A percentile compares a stretch with the other conserved stretches of the same genome.
Evolutionary conservation across 768 basidiomycete species (phyloP).

Genomic region (Paxillus ammoniavirescens): DNA sequence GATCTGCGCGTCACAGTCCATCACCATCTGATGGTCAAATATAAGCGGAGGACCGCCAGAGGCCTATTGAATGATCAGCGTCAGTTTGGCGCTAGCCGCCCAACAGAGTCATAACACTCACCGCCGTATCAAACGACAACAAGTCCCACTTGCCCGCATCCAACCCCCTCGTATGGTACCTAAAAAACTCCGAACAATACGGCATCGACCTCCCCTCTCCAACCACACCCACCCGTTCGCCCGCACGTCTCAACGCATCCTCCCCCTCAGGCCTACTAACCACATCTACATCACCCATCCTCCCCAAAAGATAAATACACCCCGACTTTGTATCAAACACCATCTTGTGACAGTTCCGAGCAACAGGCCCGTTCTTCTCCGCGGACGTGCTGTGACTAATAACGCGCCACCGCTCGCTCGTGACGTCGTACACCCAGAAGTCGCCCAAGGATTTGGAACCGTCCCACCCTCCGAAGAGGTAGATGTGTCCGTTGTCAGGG

Average conservation of each 20-base stretch:
- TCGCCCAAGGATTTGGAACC: slow-evolving; percentile 72
- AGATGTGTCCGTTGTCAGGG: slow-evolving; percentile 56
- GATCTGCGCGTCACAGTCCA: slow-evolving; percentile 68
- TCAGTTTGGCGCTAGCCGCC: not conserved
- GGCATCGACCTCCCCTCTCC: slow-evolving; percentile 21
- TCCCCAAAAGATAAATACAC: slow-evolving; percentile 70
- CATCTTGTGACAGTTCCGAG: slow-evolving; percentile 81
- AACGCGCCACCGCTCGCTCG: slow-evolving; percentile 57
- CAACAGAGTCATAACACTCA: slow-evolving; percentile 30
- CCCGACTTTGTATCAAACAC: slow-evolving; percentile 72
- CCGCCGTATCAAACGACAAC: slow-evolving; percentile 64
- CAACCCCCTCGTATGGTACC: slow-evolving; percentile 65
- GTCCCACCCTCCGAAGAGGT: slow-evolving; percentile 80
- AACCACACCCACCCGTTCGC: slow-evolving; percentile 16
- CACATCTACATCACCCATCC: slow-evolving; percentile 57
- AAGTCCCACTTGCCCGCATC: slow-evolving; percentile 72
- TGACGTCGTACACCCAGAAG: slow-evolving; percentile 72
- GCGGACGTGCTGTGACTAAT: slow-evolving; percentile 53
- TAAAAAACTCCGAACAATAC: slow-evolving; percentile 69
- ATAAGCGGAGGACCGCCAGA: slow-evolving; percentile 70
- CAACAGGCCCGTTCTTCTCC: slow-evolving; percentile 65
- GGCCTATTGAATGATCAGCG: slow-evolving; percentile 33
- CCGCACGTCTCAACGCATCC: slow-evolving; percentile 36
- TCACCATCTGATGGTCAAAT: slow-evolving; percentile 80
- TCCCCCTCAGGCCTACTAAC: slow-evolving; percentile 25